phyloP scores from a whole-genome alignment of 805 yeast species.

The Lipomyces orientalis region DNA sequence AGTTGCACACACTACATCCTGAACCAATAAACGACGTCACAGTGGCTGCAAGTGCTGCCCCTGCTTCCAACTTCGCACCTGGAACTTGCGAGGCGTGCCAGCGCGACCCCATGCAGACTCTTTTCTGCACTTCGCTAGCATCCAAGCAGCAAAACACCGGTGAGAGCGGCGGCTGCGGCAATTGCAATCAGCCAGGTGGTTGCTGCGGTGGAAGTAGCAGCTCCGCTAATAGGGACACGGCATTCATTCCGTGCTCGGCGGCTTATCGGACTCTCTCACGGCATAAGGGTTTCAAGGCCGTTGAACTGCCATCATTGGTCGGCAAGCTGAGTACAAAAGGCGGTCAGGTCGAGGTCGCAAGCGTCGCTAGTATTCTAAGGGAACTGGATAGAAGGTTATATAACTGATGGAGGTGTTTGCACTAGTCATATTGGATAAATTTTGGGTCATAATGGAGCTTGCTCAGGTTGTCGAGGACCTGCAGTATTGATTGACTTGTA shows the following conservation, averaged over 20 bases:
- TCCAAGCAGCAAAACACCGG: constrained; percentile 34
- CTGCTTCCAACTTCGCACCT: constrained; percentile 56
- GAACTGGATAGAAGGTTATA: constrained; percentile 75
- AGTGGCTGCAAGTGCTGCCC: constrained; percentile 13
- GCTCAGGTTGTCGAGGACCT: neutral
- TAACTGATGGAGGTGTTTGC: constrained; percentile 42
- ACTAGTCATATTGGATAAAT: neutral
- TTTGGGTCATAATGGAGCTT: neutral
- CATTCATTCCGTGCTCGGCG: constrained; percentile 85
- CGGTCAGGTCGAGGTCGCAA: constrained; percentile 89
- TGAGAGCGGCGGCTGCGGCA: constrained; percentile 32
- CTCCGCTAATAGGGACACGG: constrained; percentile 35
- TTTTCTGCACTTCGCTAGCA: constrained; percentile 87
- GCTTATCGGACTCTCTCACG: constrained; percentile 86
- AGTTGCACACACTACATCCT: constrained; percentile 66
- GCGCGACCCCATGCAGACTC: constrained; percentile 82
- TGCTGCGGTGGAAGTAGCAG: constrained; percentile 31
- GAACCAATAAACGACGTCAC: constrained; percentile 52
- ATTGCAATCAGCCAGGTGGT: constrained; percentile 40
- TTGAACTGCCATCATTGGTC: constrained; percentile 75
- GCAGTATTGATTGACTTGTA: no score
- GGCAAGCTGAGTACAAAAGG: constrained; percentile 80
- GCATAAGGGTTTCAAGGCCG: constrained; percentile 75
- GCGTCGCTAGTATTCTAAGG: constrained; percentile 82
- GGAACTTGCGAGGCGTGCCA: constrained; percentile 87